phyloP scores from a whole-genome alignment of 2,329 filamentous ascomycete genomes.

The Biscogniauxia mediterranea region DNA sequence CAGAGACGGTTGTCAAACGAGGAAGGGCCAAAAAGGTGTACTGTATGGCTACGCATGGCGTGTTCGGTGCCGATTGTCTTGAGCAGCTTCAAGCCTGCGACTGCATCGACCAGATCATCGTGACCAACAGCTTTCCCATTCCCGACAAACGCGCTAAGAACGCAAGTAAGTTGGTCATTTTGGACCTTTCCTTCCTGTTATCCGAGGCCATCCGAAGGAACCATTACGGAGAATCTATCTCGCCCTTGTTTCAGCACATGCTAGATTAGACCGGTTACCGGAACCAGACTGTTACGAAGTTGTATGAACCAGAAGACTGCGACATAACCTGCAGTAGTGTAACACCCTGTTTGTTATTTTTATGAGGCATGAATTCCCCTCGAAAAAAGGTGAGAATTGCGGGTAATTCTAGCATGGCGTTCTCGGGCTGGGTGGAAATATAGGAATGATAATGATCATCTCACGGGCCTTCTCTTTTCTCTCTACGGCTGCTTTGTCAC shows the following conservation, averaged over 20 bases:
- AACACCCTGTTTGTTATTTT: neutral
- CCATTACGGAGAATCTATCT: constrained; percentile 88
- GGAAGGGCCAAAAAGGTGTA: constrained; percentile 92
- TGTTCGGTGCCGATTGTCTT: constrained; percentile 87
- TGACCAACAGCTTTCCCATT: constrained; percentile 97
- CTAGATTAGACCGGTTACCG: constrained; percentile 43
- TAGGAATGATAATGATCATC: neutral
- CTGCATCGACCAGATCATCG: constrained; percentile 89
- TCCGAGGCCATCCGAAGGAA: constrained; percentile 93
- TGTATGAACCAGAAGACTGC: constrained; percentile 15
- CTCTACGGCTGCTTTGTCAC: no score
- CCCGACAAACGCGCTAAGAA: constrained; percentile 67
- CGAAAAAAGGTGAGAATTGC: neutral
- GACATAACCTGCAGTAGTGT: constrained; percentile 3
- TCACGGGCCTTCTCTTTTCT: neutral
- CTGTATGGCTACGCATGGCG: constrained; percentile 93
- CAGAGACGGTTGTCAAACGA: constrained; percentile 92
- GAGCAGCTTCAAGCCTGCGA: constrained; percentile 89
- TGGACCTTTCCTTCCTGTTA: constrained; percentile 85
- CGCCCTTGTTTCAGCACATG: constrained; percentile 66
- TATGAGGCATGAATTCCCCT: constrained; percentile 4
- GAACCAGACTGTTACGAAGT: constrained; percentile 22
- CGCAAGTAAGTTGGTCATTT: constrained; percentile 79
- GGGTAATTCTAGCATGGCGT: neutral
- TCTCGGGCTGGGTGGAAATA: neutral